Conservation (phyloP, 805 yeast species). For the Candida tibetensis region DNA sequence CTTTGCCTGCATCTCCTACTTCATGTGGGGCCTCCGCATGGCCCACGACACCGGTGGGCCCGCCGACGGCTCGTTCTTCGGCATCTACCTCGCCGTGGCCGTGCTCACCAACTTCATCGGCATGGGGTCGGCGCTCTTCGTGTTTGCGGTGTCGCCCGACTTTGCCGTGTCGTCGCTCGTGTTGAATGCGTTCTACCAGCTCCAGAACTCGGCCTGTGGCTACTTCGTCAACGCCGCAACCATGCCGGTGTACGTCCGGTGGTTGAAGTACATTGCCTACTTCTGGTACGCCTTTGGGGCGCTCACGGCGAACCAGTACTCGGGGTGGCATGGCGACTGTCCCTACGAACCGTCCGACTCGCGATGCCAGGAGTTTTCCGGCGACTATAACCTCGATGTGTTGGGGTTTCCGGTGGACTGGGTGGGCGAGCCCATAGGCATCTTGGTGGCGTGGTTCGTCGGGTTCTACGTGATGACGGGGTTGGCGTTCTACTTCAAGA, state of each 20-base stretch:
- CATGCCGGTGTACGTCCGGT: conserved; percentile 29
- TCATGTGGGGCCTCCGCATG: conserved; percentile 69
- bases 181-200: conserved; percentile 21
- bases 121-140: conserved; percentile 19
- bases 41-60: conserved; percentile 11
- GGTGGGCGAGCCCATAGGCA: conserved; percentile 63
- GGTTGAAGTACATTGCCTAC: conserved; percentile 26
- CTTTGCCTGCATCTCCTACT: conserved; percentile 63
- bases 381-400: conserved; percentile 48
- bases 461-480: conserved; percentile 53
- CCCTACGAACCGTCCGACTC: conserved; percentile 31
- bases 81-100: conserved; percentile 19
- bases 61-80: conserved; percentile 18
- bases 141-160: conserved; percentile 20
- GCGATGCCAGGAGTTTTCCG: conserved; percentile 47
- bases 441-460: conserved; percentile 54
- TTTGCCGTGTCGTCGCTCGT: conserved; percentile 19
- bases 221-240: conserved; percentile 25
- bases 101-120: conserved; percentile 17
- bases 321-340: conserved; percentile 24
- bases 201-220: conserved; percentile 30
- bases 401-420: conserved; percentile 66
- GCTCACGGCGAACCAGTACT: conserved; percentile 22
- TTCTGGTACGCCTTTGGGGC: conserved; percentile 30
- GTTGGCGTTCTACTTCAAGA: conserved; percentile 45